Evolutionary conservation across 2,329 filamentous ascomycete genomes (phyloP).

Genomic region (Fusarium albidum): DNA sequence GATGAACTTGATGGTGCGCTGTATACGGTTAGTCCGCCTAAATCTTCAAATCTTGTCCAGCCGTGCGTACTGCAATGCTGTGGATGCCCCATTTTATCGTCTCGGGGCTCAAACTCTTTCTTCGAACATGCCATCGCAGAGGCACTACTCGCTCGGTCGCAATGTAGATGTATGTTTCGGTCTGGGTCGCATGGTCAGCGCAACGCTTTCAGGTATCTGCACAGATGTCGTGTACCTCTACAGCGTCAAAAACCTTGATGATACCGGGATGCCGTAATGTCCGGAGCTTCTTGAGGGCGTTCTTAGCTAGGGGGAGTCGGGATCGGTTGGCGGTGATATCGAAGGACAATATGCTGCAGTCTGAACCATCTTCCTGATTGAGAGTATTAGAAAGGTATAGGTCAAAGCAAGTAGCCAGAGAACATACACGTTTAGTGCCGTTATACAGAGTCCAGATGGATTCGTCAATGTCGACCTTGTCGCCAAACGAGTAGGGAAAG

Average conservation of each 20-base stretch:
- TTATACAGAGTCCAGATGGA: constrained; percentile 98
- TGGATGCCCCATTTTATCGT: constrained; percentile 97
- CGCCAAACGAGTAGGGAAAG: constrained; percentile 92
- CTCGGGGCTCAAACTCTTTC: constrained; percentile 87
- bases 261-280: constrained; percentile 95
- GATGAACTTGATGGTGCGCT: constrained; percentile 95
- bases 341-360: constrained; percentile 97
- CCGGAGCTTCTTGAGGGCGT: constrained; percentile 91
- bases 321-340: constrained; percentile 84
- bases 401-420: neutral
- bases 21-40: constrained; percentile 31
- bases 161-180: constrained; percentile 94
- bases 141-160: constrained; percentile 91
- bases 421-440: constrained; percentile 82
- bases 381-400: neutral
- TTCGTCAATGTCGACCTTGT: constrained; percentile 89
- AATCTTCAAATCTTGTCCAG: neutral
- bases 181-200: constrained; percentile 60
- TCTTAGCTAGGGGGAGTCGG: constrained; percentile 85
- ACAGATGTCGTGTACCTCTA: constrained; percentile 70
- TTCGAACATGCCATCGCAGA: constrained; percentile 86
- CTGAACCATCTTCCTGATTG: constrained; percentile 84
- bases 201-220: neutral
- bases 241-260: constrained; percentile 91
- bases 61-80: constrained; percentile 73